These are phyloP conservation scores for Aquilaria malaccensis DNA, from an alignment of 345 rosid species.

Conservation along the genomic window DNA sequence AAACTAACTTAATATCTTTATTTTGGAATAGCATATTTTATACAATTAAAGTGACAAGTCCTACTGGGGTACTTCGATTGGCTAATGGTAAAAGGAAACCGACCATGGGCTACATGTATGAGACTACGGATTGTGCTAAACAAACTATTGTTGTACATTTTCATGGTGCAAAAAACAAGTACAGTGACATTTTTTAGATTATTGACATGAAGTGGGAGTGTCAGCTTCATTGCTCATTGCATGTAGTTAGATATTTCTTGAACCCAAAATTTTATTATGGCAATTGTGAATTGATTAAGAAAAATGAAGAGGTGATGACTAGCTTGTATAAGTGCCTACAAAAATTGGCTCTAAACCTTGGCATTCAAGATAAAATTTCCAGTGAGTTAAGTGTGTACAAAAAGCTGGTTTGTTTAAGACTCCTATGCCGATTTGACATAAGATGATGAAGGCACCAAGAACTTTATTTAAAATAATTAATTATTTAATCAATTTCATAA, in stretches of 20 bases:
- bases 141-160: slow-evolving; percentile 1
- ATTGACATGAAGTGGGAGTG: slow-evolving; percentile 12
- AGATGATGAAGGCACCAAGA: not conserved
- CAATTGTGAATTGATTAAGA: not conserved
- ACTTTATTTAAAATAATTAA: not conserved
- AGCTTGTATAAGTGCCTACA: not conserved
- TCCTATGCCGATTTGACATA: too few species aligned
- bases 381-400: not conserved
- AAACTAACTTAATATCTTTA: not conserved
- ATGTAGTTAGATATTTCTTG: not conserved
- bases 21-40: slow-evolving; percentile 11
- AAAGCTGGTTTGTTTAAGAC: not conserved
- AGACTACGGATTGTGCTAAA: not conserved
- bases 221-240: slow-evolving; percentile 10
- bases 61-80: slow-evolving; percentile 8
- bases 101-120: not conserved
- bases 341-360: not conserved
- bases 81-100: slow-evolving; percentile 13
- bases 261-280: too few species aligned
- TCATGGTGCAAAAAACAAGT: not conserved
- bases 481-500: not conserved
- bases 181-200: not conserved
- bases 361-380: not conserved
- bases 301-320: too few species aligned
- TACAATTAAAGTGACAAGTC: slow-evolving; percentile 5